Base-by-base conservation (phyloP, 345 rosid species). In the Lepidium didymum region DNA sequence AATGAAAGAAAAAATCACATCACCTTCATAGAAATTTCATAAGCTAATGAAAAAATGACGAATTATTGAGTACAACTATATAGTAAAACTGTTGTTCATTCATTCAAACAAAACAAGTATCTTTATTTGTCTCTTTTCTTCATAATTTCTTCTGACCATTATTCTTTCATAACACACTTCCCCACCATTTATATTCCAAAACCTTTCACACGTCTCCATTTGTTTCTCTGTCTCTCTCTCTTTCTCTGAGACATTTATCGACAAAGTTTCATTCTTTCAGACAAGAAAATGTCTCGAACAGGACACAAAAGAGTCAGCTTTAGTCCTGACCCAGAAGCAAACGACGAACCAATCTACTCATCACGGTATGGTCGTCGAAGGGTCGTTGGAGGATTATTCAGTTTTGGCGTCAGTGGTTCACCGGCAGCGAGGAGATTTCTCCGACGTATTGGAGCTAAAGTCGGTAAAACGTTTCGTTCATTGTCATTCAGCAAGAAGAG, bases 221-320 rank as follows among this genome's bases (percentile, higher is more conserved):
- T 56, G 18, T 75, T 57, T 47, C 45, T 9, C 54, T 43, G 35
- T 62, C 40, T 35, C 43, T 55, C 40, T 33, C 16, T 38, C 43
- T 36, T 16, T 69, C 19, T 55, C 27, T 11, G 10, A 21, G 42
- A 14, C 56, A 47, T 13, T 10, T 42, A 33, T 50, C 63, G 12
- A 21, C 11, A 51, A 25, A 70, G 44, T 60, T 43, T 52, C 37
- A 70, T 54, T 43, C 69, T 50, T 43, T 52, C 37, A 70, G 62
- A 53, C 69, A 62, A 50, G 57, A 56, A 58, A 25, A 89, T 92
- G 98, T 88, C 96, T 4, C 61, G 82, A 56, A 81, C 50, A 76
- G 68, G 78, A 23, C 77, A 81, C 79, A 90, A 82, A 67, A 75
- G 87, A 56, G 92, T 86, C 38, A 67, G 81, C 51, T 88, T 86